Evolutionary conservation across 2,329 filamentous ascomycete species (phyloP).

Genomic region (Hypoxylon sp.): DNA sequence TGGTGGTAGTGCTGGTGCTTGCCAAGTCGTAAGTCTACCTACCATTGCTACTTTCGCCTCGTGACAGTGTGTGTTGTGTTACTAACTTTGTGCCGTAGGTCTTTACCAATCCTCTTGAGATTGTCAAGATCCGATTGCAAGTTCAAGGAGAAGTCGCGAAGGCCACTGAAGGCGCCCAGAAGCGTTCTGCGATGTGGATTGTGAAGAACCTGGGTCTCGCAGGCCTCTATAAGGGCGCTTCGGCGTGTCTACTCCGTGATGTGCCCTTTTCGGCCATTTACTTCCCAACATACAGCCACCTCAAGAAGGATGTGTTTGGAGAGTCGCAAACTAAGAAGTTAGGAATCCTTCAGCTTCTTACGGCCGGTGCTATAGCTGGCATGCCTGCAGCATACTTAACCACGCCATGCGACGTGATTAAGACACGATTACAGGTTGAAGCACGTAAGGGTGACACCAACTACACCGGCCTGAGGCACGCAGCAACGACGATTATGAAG

Average conservation of each 20-base stretch:
- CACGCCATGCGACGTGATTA: conserved; percentile 98
- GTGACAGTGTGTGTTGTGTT: not conserved
- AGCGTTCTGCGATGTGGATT: conserved; percentile 97
- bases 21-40: conserved; percentile 85
- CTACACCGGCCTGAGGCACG: conserved; percentile 90
- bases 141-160: conserved; percentile 97
- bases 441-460: conserved; percentile 92
- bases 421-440: conserved; percentile 97
- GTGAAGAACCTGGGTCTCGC: conserved; percentile 93
- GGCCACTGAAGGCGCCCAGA: conserved; percentile 83
- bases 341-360: conserved; percentile 89
- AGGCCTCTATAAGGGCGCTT: conserved; percentile 96
- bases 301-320: conserved; percentile 95
- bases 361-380: conserved; percentile 92
- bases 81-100: conserved; percentile 63
- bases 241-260: conserved; percentile 93
- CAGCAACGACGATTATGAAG: conserved; percentile 83
- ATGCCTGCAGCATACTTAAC: conserved; percentile 96
- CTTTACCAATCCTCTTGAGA: conserved; percentile 98
- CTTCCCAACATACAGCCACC: conserved; percentile 95
- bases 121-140: conserved; percentile 98
- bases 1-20: conserved; percentile 90
- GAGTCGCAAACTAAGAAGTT: conserved; percentile 90
- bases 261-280: conserved; percentile 99
- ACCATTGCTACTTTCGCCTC: not conserved